Evolutionary conservation across 192 early-diverging fungal species (phyloP), one percentile per base, ranked within the genome.

Genomic region (Rhizoclosmatium globosum): DNA sequence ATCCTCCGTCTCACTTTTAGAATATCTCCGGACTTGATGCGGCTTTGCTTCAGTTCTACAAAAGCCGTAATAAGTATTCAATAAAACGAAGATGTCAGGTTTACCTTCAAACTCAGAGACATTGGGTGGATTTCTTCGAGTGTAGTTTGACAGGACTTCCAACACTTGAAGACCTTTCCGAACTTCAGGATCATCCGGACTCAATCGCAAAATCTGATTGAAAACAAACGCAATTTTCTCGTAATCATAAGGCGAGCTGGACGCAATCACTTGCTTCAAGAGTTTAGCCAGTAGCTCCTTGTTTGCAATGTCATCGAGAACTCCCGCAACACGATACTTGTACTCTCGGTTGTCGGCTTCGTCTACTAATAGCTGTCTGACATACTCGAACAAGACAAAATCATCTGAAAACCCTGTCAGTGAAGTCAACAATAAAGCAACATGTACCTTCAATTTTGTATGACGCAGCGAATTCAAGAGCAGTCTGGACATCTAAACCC

Each of bases 401-500:
- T 91, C 89, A 62, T 85, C 82, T 79, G 75, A 41, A 47, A 21
- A 15, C 38, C 4, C 13, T 23, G 11, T 56, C 38, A 82, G 11
- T 3, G 9, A 82, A 87, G 0, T 69, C 41, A 79, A 2, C 45
- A 80, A 17, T 19, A 47, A 19, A 45, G 45, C 68, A 17, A 69
- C 15, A 69, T 11, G 57, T 44, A 84, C 84, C 81, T 77, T 86
- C 85, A 59, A 91, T 83, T 31, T 86, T 83, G 83, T 91, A 94
- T 17, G 87, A 83, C 3, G 87, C 65, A 44, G 89, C 87, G 85
- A 93, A 94, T 69, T 94, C 93, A 0, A 92, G 82, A 42, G 82
- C 84, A 0, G 92, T 86, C 19, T 81, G 45, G 43, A 94, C 77
- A 68, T 94, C 93, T 62, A 88, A 75, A 21, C 82, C 80, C 2